Conservation (phyloP, 2,329 filamentous ascomycete genomes). For the Talaromyces albobiverticillius region DNA sequence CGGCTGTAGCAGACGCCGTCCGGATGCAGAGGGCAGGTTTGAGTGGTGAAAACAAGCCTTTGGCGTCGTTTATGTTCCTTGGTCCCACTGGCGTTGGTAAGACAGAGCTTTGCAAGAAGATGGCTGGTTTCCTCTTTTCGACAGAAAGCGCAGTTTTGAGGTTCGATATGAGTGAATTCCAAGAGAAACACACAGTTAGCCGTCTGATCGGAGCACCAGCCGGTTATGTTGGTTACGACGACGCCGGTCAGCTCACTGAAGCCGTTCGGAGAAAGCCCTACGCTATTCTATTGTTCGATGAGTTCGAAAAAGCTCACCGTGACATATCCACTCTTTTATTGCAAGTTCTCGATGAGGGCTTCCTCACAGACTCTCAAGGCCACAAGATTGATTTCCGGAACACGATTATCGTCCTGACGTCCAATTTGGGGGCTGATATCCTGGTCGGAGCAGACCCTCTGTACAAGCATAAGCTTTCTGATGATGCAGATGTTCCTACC, state of each 20-base stretch:
- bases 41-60: constrained; percentile 83
- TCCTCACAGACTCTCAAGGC: constrained; percentile 90
- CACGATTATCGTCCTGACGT: constrained; percentile 93
- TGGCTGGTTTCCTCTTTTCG: constrained; percentile 89
- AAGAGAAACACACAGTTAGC: constrained; percentile 94
- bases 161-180: constrained; percentile 98
- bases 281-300: constrained; percentile 90
- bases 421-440: constrained; percentile 89
- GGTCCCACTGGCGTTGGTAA: constrained; percentile 96
- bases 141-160: constrained; percentile 86
- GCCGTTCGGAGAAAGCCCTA: constrained; percentile 94
- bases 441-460: constrained; percentile 70
- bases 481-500: constrained; percentile 67
- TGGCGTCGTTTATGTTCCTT: constrained; percentile 96
- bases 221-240: constrained; percentile 94
- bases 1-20: constrained; percentile 87
- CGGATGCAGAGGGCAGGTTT: constrained; percentile 90
- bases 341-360: constrained; percentile 94
- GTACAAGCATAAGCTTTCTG: constrained; percentile 58
- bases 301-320: constrained; percentile 95
- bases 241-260: constrained; percentile 93
- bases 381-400: constrained; percentile 97
- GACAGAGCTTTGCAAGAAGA: constrained; percentile 94
- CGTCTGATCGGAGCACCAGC: constrained; percentile 89
- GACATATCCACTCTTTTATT: constrained; percentile 90